These are phyloP conservation scores for Clonostachys rhizophaga DNA, from an alignment of 2,329 filamentous ascomycete genomes.

Conservation along the genomic window DNA sequence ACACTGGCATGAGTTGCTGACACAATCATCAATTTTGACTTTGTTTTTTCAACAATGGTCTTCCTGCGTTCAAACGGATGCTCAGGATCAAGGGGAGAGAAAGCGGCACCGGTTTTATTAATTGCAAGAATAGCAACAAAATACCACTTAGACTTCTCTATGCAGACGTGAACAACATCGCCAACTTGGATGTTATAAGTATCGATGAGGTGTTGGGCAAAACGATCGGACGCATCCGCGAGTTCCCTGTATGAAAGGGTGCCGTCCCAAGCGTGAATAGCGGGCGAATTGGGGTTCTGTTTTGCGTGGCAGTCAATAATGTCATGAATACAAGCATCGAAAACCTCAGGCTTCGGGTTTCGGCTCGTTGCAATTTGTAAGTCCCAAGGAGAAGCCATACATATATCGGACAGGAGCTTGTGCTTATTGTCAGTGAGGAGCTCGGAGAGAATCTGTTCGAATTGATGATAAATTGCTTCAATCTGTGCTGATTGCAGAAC, in stretches of 20 bases:
- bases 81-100: conserved; percentile 1
- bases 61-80: neutral
- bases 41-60: neutral
- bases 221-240: neutral
- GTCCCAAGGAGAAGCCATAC: neutral
- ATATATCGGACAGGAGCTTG: conserved; percentile 4
- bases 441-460: conserved; percentile 1
- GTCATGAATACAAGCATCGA: neutral
- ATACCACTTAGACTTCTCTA: conserved; percentile 1
- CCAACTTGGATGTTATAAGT: neutral
- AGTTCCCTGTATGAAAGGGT: conserved; percentile 29
- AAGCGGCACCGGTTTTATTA: conserved; percentile 1
- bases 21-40: neutral
- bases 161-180: neutral
- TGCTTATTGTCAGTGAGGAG: conserved; percentile 10
- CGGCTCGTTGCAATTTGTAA: neutral
- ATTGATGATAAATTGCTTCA: conserved; percentile 1
- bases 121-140: conserved; percentile 2
- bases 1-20: neutral
- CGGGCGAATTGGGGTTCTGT: conserved; percentile 15
- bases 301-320: neutral
- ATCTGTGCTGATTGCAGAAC: conserved; percentile 6
- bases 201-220: conserved; percentile 1
- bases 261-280: conserved; percentile 35
- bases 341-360: neutral